Evolutionary conservation across 73 alveolate species (phyloP).

Genomic region (Breviolum minutum): DNA sequence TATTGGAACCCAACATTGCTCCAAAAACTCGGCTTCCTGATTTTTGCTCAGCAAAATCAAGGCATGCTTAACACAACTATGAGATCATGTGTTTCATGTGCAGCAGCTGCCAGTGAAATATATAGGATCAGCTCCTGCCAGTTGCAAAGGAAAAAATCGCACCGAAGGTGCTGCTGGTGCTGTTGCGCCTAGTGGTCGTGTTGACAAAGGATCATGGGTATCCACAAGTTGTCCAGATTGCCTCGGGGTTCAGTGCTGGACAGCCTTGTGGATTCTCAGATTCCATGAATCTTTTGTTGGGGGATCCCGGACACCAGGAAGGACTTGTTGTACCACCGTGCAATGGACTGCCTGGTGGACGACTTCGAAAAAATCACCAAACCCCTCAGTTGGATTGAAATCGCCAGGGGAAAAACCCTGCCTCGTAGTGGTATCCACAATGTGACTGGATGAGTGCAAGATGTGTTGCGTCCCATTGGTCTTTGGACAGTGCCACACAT

Average conservation of each 20-base stretch:
- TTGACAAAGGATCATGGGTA: conserved; percentile 31
- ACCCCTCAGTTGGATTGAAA: not conserved
- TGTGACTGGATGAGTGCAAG: conserved; percentile 65
- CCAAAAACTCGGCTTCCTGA: no score
- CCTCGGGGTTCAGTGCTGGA: not conserved
- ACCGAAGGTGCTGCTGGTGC: no score
- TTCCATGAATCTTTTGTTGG: not conserved
- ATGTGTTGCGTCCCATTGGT: conserved; percentile 84
- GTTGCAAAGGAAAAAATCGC: no score
- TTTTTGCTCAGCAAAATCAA: no score
- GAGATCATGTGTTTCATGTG: no score
- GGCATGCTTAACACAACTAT: no score
- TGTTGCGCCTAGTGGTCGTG: conserved; percentile 47
- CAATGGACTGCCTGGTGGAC: conserved; percentile 53
- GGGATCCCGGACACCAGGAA: conserved; percentile 1
- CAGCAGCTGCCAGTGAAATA: no score
- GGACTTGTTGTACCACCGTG: conserved; percentile 87
- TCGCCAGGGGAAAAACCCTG: not conserved
- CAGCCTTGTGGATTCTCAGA: not conserved
- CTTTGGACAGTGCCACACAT: conserved; percentile 88
- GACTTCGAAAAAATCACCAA: not conserved
- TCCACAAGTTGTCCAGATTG: conserved; percentile 75
- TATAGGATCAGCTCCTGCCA: no score
- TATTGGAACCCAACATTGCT: no score
- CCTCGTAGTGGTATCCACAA: conserved; percentile 76